Evolutionary conservation across 2,329 filamentous ascomycete species (phyloP), one percentile per base, ranked within the genome.

Genomic region (Aspergillus sp.): DNA sequence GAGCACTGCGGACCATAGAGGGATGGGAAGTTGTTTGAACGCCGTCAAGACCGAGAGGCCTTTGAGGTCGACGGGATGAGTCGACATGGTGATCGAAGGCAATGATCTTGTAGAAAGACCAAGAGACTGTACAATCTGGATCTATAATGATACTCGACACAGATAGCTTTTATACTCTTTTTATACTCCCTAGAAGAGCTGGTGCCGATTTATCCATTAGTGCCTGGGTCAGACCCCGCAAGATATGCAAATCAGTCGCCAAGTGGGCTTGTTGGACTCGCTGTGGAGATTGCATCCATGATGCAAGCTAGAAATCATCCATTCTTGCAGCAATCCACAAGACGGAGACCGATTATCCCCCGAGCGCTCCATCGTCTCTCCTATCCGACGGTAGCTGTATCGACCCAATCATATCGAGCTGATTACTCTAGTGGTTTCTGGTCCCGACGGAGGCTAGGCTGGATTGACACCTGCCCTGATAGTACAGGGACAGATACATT

Each of bases 1-100:
- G 38, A 47, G 45, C n/a, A 16, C 45, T 21, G 45, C 31, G 21
- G 45, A 47, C 45, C 45, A 47, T 13, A 47, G 13, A 17, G 45
- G 45, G 4, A 47, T 34, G 32, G 45, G 45, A 5, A 47, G 31
- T 29, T 47, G 38, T 5, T 47, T 38, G 3, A 47, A 4, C 4
- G 45, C 45, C 19, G 21, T 25, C 31, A 36, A n/a, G 29, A 47
- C 45, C 17, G 38, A 16, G 2, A 42, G 17, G 38, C 5, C 17
- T 17, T 20, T 16, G 17, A 42, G 7, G 17, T 16, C 17, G 38
- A 42, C 10, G 20, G 19, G 14, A 11, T 42, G 16, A 11, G n/a
- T 21, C 17, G 17, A 42, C 38, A 42, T 42, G 17, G 5, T 21
- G 19, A 42, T 21, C 9, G 10, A 25, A 7, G 5, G 5, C 23